phyloP scores from a whole-genome alignment of 768 basidiomycete species.

The Infundibulicybe gibba region DNA sequence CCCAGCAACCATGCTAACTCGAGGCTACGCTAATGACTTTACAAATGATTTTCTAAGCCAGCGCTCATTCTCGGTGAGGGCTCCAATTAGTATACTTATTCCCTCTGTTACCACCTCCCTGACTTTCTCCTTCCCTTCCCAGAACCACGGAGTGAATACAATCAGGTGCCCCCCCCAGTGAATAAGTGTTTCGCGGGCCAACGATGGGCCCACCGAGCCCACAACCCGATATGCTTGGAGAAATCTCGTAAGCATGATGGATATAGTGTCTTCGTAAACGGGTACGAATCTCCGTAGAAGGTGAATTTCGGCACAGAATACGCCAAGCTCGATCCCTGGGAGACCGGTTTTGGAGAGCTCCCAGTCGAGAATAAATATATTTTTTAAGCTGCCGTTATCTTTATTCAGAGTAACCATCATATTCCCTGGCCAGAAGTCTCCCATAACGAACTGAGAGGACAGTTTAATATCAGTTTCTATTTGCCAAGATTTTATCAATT shows the following conservation, averaged over 20 bases:
- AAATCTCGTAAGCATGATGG: slow-evolving; percentile 39
- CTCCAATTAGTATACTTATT: slow-evolving; percentile 35
- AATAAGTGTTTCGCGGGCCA: slow-evolving; percentile 31
- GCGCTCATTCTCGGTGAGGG: slow-evolving; percentile 20
- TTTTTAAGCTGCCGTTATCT: slow-evolving; percentile 28
- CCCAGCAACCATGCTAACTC: no score
- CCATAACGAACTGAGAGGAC: slow-evolving; percentile 44
- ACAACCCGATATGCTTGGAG: slow-evolving; percentile 37
- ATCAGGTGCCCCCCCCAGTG: slow-evolving; percentile 58
- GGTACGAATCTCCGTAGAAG: slow-evolving; percentile 45
- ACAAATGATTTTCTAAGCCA: slow-evolving; percentile 23
- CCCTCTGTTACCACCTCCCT: slow-evolving; percentile 50
- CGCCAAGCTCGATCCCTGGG: slow-evolving; percentile 56
- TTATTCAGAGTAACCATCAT: slow-evolving; percentile 36
- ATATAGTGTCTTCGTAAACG: slow-evolving; percentile 28
- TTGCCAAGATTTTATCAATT: neutral
- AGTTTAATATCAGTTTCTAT: neutral
- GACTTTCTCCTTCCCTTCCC: slow-evolving; percentile 46
- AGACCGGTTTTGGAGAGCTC: slow-evolving; percentile 56
- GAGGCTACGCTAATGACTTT: neutral
- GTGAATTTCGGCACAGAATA: slow-evolving; percentile 60
- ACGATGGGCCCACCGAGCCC: slow-evolving; percentile 18
- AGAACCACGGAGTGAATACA: slow-evolving; percentile 46
- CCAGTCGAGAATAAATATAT: slow-evolving; percentile 60
- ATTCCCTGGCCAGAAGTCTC: slow-evolving; percentile 77